Evolutionary conservation across 2,329 filamentous ascomycete genomes (phyloP).

Genomic region (Fusarium humuli): DNA sequence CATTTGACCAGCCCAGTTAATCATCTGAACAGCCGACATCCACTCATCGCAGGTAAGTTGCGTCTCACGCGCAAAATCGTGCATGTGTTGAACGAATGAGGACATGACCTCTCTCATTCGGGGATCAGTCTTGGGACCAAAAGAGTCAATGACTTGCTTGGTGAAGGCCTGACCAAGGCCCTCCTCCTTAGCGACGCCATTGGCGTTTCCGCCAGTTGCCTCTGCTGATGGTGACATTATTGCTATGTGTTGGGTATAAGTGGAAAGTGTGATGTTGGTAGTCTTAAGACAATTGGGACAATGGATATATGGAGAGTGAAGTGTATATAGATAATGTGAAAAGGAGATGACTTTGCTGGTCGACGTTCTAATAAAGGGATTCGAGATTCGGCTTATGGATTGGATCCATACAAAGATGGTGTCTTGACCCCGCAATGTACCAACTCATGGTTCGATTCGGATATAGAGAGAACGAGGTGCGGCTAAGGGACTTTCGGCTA

Average conservation of each 20-base stretch:
- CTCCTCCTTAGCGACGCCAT: constrained; percentile 24
- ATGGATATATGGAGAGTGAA: not conserved
- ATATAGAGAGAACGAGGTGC: constrained; percentile 23
- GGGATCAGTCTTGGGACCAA: constrained; percentile 76
- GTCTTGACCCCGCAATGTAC: constrained; percentile 31
- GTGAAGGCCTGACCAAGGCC: constrained; percentile 70
- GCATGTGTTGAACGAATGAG: constrained; percentile 77
- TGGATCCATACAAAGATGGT: not conserved
- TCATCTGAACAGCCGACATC: constrained; percentile 74
- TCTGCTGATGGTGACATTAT: constrained; percentile 52
- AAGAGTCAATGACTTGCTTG: constrained; percentile 76
- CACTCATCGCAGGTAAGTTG: constrained; percentile 85
- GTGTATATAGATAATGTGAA: not conserved
- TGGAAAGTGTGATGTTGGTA: not conserved
- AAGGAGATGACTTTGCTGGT: not conserved
- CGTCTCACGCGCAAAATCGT: constrained; percentile 84
- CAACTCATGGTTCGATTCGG: constrained; percentile 28
- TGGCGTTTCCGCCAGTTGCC: constrained; percentile 60
- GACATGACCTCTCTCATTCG: constrained; percentile 76
- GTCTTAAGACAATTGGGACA: not conserved
- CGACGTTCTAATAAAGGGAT: constrained; percentile 11
- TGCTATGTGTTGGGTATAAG: constrained; percentile 19
- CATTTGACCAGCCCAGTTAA: constrained; percentile 73
- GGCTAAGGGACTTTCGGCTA: constrained; percentile 30
- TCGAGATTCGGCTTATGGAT: constrained; percentile 8